Evolutionary conservation across 257 asterid genomes (phyloP), one percentile per base, ranked within the genome.

Genomic region (Lavandula angustifolia): DNA sequence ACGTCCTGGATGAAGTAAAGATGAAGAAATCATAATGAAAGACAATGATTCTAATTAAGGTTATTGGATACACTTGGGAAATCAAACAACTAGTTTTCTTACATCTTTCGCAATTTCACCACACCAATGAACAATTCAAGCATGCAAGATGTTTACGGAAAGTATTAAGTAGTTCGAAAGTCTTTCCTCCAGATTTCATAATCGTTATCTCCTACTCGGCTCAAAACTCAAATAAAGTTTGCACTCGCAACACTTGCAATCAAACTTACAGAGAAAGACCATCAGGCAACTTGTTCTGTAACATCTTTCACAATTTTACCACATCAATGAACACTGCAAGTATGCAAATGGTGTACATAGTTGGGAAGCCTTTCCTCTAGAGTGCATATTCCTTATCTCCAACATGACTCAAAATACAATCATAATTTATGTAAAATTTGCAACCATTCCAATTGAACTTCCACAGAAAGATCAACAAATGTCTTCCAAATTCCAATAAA

Each of bases 51-150:
- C 32, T 16, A 31, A 17, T 41, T 7, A 16, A 62, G 31, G 49
- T 40, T 53, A 70, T 49, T 7, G 32, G 57, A 32, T 52, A 55
- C 41, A 54, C 29, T 60, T 60, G 59, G n/a, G 27, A 53, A 47
- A 17, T 54, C 48, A 60, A 32, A 6, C 50, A 54, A 54, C 70
- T 55, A 50, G 42, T 32, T 38, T 31, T 27, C 54, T 12, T 32
- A 27, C 3, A 60, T 60, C 10, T 5, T 61, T 46, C 60, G 44
- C 16, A 47, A 31, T 43, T 34, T 50, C 67, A 58, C 13, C 59
- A 60, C 64, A 51, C 34, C 52, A 43, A 54, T 7, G 33, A 58
- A 73, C 44, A 34, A 12, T 35, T 35, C 44, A 53, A 50, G 38
- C 3, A 38, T 31, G 37, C 62, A 44, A 17, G 54, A 54, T 41